These are phyloP conservation scores for Epichloe sibirici DNA, from an alignment of 2,329 filamentous ascomycete genomes.

Conservation along the genomic window DNA sequence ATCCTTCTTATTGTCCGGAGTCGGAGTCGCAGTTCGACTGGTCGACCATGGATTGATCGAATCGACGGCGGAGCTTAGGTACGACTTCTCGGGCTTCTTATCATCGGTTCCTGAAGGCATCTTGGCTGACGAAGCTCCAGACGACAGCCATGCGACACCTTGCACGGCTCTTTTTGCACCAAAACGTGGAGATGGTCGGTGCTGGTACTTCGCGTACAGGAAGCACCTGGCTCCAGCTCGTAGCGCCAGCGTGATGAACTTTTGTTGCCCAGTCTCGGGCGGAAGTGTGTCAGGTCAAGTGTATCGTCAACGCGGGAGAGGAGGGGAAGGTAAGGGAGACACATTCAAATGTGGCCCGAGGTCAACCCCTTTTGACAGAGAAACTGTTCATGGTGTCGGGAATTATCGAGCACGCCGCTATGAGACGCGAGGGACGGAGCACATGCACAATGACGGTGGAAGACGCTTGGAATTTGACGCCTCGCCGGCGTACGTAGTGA, in stretches of 20 bases:
- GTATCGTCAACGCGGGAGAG: neutral
- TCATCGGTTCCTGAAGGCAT: constrained; percentile 29
- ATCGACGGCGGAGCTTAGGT: constrained; percentile 47
- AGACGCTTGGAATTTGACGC: neutral
- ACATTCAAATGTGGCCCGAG: too few relatives aligned
- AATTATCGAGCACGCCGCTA: neutral
- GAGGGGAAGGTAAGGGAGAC: neutral
- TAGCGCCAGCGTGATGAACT: constrained; percentile 7
- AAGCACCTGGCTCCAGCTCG: constrained; percentile 3
- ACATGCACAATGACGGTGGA: neutral
- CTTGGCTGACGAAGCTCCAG: constrained; percentile 6
- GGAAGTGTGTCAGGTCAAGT: too few relatives aligned
- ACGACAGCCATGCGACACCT: constrained; percentile 10
- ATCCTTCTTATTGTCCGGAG: constrained; percentile 24
- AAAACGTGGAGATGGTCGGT: neutral
- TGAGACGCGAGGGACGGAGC: neutral
- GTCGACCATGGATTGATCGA: constrained; percentile 49
- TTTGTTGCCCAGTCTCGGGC: neutral
- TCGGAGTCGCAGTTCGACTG: constrained; percentile 36
- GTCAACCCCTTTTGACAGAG: neutral
- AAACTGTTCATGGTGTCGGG: neutral
- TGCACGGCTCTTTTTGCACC: neutral
- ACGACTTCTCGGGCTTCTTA: constrained; percentile 46
- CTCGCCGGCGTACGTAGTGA: neutral
- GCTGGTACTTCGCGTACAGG: neutral